These are phyloP conservation scores for Somion occarium DNA, from an alignment of 1,284 basidiomycete genomes.

Conservation along the genomic window DNA sequence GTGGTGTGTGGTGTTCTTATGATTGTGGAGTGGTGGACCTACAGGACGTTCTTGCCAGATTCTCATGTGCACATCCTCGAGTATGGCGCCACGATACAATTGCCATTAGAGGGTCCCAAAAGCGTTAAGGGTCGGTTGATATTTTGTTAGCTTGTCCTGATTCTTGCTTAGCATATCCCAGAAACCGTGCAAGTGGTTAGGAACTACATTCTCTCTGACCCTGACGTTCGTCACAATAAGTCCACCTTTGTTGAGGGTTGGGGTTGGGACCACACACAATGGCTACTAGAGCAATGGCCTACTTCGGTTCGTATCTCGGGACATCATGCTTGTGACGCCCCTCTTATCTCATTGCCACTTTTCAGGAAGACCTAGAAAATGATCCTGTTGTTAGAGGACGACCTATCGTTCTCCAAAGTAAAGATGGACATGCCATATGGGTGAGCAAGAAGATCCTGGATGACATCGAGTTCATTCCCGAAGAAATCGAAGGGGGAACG, in stretches of 20 bases:
- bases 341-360: slow-evolving; percentile 1
- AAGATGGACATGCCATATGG: slow-evolving; percentile 91
- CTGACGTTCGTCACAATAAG: slow-evolving; percentile 47
- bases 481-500: slow-evolving; percentile 72
- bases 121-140: slow-evolving; percentile 52
- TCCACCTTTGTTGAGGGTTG: slow-evolving; percentile 74
- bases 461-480: slow-evolving; percentile 56
- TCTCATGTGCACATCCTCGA: slow-evolving; percentile 80
- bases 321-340: neutral
- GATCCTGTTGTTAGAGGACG: slow-evolving; percentile 66
- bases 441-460: slow-evolving; percentile 63
- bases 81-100: slow-evolving; percentile 62
- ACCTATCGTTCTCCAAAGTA: slow-evolving; percentile 72
- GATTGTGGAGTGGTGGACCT: slow-evolving; percentile 2
- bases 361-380: slow-evolving; percentile 66
- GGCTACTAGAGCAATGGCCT: slow-evolving; percentile 66
- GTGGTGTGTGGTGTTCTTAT: slow-evolving; percentile 36
- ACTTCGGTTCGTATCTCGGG: slow-evolving; percentile 40
- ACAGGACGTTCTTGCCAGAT: slow-evolving; percentile 40
- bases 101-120: slow-evolving; percentile 62
- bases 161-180: slow-evolving; percentile 22
- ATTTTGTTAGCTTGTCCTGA: slow-evolving; percentile 3
- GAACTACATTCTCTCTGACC: slow-evolving; percentile 57
- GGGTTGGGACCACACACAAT: slow-evolving; percentile 90
- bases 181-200: slow-evolving; percentile 65